phyloP scores from a whole-genome alignment of 371 early-diverging fungal species.

The Smittium culicis region DNA sequence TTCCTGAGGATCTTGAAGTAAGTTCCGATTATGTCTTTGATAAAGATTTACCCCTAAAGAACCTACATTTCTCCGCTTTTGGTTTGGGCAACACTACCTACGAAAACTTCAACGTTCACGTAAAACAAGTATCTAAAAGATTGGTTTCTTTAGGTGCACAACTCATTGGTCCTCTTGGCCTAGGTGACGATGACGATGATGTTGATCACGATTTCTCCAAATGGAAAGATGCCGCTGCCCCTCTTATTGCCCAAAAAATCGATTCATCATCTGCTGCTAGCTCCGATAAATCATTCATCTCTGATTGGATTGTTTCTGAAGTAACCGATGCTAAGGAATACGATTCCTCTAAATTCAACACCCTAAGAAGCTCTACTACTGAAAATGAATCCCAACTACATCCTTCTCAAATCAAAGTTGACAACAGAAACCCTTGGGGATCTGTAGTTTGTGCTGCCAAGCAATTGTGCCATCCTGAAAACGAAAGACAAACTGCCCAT shows the following conservation, averaged over 20 bases:
- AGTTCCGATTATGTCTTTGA: slow-evolving; percentile 24
- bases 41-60: slow-evolving; percentile 41
- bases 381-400: no score
- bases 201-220: slow-evolving; percentile 87
- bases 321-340: no score
- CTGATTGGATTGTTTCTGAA: no score
- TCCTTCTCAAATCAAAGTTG: no score
- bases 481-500: no score
- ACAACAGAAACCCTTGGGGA: no score
- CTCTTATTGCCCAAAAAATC: slow-evolving; percentile 58
- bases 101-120: slow-evolving; percentile 83
- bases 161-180: slow-evolving; percentile 69
- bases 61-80: slow-evolving; percentile 65
- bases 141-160: slow-evolving; percentile 54
- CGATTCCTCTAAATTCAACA: no score
- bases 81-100: slow-evolving; percentile 97
- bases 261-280: slow-evolving; percentile 50
- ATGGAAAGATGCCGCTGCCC: slow-evolving; percentile 82
- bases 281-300: slow-evolving; percentile 47
- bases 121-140: slow-evolving; percentile 45
- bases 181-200: slow-evolving; percentile 91
- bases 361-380: no score
- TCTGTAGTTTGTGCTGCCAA: no score
- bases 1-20: slow-evolving; percentile 36
- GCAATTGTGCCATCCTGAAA: no score